Percentiles rank a stretch among this genome's conserved stretches.
These are phyloP conservation scores for Salix exigua DNA, from an alignment of 345 rosid genomes.

Conservation along the genomic window DNA sequence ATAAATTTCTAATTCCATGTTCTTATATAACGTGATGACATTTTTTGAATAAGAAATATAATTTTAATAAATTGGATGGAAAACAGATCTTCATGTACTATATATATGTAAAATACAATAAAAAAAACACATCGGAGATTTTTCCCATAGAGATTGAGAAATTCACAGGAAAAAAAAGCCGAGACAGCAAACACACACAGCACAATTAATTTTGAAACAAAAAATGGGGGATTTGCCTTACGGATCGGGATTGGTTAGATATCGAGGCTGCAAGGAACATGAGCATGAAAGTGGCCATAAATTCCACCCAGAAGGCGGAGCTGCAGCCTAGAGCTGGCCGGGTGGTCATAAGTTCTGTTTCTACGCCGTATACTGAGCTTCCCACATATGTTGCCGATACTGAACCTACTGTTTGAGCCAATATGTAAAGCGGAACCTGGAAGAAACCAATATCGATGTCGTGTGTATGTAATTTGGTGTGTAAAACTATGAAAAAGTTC, in stretches of 20 bases:
- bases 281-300: conserved; percentile 61
- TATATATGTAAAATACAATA: no score
- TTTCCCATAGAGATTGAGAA: no score
- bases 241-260: conserved; percentile 48
- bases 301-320: conserved; percentile 79
- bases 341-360: conserved; percentile 54
- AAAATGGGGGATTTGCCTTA: conserved; percentile 27
- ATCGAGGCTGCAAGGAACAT: conserved; percentile 63
- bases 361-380: conserved; percentile 46
- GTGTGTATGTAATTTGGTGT: not conserved
- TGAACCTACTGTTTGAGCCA: conserved; percentile 69
- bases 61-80: no score
- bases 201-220: not conserved
- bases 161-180: not conserved
- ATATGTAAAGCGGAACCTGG: conserved; percentile 72
- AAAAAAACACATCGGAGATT: no score
- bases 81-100: no score
- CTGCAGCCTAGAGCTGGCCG: conserved; percentile 44
- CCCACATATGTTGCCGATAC: conserved; percentile 55
- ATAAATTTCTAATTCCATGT: no score
- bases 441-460: not conserved
- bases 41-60: no score
- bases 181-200: not conserved
- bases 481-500: not conserved
- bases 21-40: no score